These are phyloP conservation scores for Coemansia brasiliensis DNA, from an alignment of 192 early-diverging fungal species.

Conservation along the genomic window DNA sequence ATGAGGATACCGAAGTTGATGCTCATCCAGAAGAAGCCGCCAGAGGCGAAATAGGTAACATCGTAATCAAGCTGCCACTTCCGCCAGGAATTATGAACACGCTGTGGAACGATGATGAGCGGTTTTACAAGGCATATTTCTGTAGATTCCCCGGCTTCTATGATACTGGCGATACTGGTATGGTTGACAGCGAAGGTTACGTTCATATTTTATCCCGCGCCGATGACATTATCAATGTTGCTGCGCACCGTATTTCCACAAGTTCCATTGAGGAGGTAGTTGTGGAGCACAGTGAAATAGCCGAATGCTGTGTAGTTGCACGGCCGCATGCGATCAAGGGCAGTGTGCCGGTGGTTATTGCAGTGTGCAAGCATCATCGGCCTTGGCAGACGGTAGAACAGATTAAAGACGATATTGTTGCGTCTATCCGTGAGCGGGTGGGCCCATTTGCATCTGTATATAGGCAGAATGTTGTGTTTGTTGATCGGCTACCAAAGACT, in stretches of 20 bases:
- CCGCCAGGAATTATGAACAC: constrained; percentile 76
- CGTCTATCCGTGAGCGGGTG: constrained; percentile 64
- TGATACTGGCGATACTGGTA: constrained; percentile 81
- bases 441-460: constrained; percentile 84
- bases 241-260: constrained; percentile 81
- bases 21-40: constrained; percentile 40
- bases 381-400: constrained; percentile 1
- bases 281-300: constrained; percentile 62
- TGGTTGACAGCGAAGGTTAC: constrained; percentile 74
- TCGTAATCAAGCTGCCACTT: constrained; percentile 76
- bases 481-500: constrained; percentile 82
- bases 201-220: constrained; percentile 72
- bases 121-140: constrained; percentile 77
- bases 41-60: constrained; percentile 68
- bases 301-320: constrained; percentile 72
- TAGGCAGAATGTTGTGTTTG: constrained; percentile 61
- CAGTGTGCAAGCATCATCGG: constrained; percentile 39
- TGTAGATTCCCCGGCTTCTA: constrained; percentile 75
- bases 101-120: constrained; percentile 76
- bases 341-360: constrained; percentile 64
- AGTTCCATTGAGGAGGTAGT: constrained; percentile 83
- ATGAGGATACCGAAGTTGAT: constrained; percentile 41
- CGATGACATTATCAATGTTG: constrained; percentile 84
- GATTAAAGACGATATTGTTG: constrained; percentile 58
- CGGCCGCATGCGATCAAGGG: constrained; percentile 68